A percentile compares a stretch with the other conserved stretches of the same genome.
phyloP scores from a whole-genome alignment of 352 stramenopile genomes.

The Globisporangium iwayamae region DNA sequence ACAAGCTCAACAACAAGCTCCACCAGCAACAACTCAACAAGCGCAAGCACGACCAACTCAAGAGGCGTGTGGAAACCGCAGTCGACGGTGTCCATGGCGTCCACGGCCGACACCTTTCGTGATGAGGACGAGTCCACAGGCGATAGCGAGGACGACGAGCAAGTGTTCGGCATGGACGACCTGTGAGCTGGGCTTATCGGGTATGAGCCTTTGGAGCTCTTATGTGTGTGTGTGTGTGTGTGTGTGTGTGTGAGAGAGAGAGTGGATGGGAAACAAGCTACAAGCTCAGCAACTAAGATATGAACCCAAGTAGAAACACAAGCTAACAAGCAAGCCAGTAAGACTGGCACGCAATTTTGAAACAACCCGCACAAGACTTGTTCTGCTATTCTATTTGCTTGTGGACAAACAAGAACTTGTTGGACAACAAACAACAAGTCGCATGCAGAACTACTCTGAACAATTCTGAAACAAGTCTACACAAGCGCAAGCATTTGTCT shows the following conservation, averaged over 20 bases:
- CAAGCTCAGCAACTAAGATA: not conserved
- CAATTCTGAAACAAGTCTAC: too few relatives aligned
- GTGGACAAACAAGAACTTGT: not conserved
- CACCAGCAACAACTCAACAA: constrained; percentile 14
- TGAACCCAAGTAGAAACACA: not conserved
- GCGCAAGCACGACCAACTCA: constrained; percentile 7
- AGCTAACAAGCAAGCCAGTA: constrained; percentile 4
- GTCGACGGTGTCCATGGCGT: constrained; percentile 31
- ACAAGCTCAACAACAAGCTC: not conserved
- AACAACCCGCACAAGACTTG: not conserved
- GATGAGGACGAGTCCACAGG: constrained; percentile 33
- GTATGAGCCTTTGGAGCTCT: not conserved
- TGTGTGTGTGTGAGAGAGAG: constrained; percentile 1
- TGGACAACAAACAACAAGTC: not conserved
- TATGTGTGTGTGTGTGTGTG: not conserved
- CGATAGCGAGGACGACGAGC: constrained; percentile 19
- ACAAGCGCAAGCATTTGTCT: not conserved
- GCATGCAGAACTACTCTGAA: not conserved
- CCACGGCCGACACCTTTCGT: constrained; percentile 28
- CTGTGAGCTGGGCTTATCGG: constrained; percentile 22
- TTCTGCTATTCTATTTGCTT: not conserved
- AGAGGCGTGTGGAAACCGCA: constrained; percentile 16
- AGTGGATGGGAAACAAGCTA: not conserved
- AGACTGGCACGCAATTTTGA: not conserved
- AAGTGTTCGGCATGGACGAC: constrained; percentile 72